Percentiles rank a stretch among this genome's conserved stretches.
Evolutionary conservation across 352 stramenopile genomes (phyloP).

Genomic region (Pelagophyceae sp.): DNA sequence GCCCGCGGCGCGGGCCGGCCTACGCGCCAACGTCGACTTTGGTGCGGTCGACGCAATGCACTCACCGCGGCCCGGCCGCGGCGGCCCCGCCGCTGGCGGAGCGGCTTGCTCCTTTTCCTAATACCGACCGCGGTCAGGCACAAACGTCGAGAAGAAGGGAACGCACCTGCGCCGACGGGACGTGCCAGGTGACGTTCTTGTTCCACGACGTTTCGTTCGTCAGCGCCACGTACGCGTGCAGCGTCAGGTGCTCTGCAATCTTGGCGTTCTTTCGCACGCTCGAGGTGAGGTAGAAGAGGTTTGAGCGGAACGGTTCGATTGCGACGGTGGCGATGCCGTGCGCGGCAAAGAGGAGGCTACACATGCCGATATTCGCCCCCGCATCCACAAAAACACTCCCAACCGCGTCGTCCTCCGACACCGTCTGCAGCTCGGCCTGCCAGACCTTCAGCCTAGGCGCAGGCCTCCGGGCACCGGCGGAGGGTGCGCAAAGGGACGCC

Average conservation of each 20-base stretch:
- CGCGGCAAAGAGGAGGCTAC: neutral
- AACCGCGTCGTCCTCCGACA: neutral
- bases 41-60: no score
- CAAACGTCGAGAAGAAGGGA: no score
- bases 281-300: neutral
- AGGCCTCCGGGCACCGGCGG: no score
- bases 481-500: neutral
- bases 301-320: neutral
- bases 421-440: neutral
- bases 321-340: neutral
- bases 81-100: no score
- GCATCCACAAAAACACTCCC: neutral
- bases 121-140: no score
- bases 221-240: neutral
- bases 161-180: no score
- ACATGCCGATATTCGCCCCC: neutral
- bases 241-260: neutral
- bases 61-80: no score
- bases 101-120: no score
- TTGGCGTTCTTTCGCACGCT: neutral
- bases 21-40: no score
- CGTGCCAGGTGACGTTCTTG: neutral
- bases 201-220: neutral
- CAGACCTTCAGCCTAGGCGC: neutral
- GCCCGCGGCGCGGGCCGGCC: no score